Evolutionary conservation across 169 alveolate species (phyloP), one percentile per base, ranked within the genome.

Genomic region (Hepatocystis sp.): DNA sequence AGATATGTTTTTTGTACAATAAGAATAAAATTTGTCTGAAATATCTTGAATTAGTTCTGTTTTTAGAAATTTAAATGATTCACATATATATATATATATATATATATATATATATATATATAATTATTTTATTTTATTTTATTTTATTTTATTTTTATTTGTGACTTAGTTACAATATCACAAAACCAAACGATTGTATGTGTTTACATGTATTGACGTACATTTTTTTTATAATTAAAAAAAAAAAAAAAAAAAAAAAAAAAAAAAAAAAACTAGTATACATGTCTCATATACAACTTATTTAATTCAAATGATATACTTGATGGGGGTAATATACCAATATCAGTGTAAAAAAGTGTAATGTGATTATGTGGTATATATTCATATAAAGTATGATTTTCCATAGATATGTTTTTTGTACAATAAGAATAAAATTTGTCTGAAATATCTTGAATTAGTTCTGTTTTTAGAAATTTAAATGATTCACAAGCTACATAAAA

Each of bases 341-440:
- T 71, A 51, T 71, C 86, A 3, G 86, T 71, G 15, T 71, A 71
- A 60, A 71, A 71, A 56, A 71, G 86, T 10, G 86, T 71, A 56
- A 71, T 71, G 28, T 42, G 44, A 71, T 71, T 47, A 36, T 56
- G 76, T 13, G 86, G 71, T 19, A 71, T 65, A 71, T 40, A 71
- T 40, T 71, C 86, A 71, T 71, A 71, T 21, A 71, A 17, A 56
- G 27, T 25, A 30, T 51, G 23, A 60, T 36, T 51, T 56, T 56
- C 32, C 17, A 19, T 58, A 15, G 65, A 5, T 56, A 61, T 36
- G 30, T 39, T 71, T 71, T 71, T 47, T 2, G 86, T 71, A 56
- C 86, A 71, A 25, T 56, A 71, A 0, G 44, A 3, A 32, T 71
- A 71, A 42, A 71, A 51, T 10, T 71, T 56, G 4, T 71, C 40